Percentiles rank a stretch among this genome's conserved stretches.
Evolutionary conservation across 495 filamentous ascomycete genomes (phyloP).

Genomic region (Massariosphaeria phaeospora): DNA sequence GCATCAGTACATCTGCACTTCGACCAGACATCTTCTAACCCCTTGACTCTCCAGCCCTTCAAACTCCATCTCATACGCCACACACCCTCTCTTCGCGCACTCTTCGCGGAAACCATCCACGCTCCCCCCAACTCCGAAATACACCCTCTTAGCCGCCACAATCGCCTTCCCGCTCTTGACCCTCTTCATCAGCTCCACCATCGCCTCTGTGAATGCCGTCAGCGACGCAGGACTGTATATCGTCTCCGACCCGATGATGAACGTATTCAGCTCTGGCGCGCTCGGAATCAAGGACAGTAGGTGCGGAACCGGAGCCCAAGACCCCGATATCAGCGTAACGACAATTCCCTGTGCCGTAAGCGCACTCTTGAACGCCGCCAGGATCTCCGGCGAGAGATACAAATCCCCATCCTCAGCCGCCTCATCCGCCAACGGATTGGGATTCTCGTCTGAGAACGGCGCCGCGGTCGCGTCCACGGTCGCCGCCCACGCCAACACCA

Average conservation of each 20-base stretch:
- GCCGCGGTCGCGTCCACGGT: constrained; percentile 37
- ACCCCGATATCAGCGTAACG: constrained; percentile 73
- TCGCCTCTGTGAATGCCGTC: constrained; percentile 64
- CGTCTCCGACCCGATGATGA: constrained; percentile 85
- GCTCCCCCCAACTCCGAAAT: constrained; percentile 94
- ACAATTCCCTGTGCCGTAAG: constrained; percentile 54
- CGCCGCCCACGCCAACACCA: constrained; percentile 75
- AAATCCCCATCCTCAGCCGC: constrained; percentile 57
- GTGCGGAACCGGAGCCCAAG: constrained; percentile 57
- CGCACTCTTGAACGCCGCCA: constrained; percentile 56
- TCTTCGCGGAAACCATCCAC: constrained; percentile 78
- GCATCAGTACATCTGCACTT: constrained; percentile 44
- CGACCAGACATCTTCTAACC: constrained; percentile 41
- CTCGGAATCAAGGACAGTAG: constrained; percentile 22
- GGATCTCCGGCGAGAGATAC: constrained; percentile 62
- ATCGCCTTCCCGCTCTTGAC: constrained; percentile 58
- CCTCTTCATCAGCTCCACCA: constrained; percentile 58
- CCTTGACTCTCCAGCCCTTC: constrained; percentile 52
- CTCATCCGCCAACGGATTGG: constrained; percentile 23
- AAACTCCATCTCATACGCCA: constrained; percentile 48
- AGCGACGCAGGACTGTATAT: constrained; percentile 85
- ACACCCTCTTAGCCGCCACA: constrained; percentile 88
- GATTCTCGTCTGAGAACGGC: constrained; percentile 22
- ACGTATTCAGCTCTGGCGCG: constrained; percentile 37
- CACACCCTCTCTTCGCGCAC: constrained; percentile 51